Percentiles rank a stretch among this genome's conserved stretches.
Evolutionary conservation across 768 basidiomycete genomes (phyloP).

Genomic region (Suillus decipiens): DNA sequence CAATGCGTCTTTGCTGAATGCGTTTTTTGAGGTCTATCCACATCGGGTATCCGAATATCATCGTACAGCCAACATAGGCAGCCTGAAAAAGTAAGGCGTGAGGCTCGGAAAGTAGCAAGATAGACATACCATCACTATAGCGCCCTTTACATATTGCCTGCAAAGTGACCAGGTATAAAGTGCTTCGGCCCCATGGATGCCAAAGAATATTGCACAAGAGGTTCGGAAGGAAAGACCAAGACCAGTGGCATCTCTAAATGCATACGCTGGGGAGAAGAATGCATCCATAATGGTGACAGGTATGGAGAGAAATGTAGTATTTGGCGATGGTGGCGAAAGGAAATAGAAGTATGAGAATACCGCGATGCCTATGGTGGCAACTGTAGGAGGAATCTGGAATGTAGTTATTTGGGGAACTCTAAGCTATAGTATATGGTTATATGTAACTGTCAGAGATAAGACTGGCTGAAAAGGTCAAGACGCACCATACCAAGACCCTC

Average conservation of each 20-base stretch:
- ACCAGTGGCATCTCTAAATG: constrained; percentile 17
- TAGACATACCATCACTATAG: constrained; percentile 21
- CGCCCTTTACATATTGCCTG: constrained; percentile 25
- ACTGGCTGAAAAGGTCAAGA: constrained; percentile 1
- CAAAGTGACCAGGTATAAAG: constrained; percentile 35
- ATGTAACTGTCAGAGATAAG: background rate
- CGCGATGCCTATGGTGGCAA: constrained; percentile 25
- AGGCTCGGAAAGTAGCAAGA: background rate
- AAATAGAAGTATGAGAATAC: constrained; percentile 23
- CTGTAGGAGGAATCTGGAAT: constrained; percentile 50
- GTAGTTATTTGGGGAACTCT: constrained; percentile 60
- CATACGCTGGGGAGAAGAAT: constrained; percentile 24
- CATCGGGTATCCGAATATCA: constrained; percentile 56
- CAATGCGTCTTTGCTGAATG: constrained; percentile 69
- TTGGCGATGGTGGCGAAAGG: constrained; percentile 18
- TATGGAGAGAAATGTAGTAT: constrained; percentile 12
- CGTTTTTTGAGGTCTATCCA: constrained; percentile 55
- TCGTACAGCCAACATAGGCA: constrained; percentile 52
- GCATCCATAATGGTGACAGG: constrained; percentile 16
- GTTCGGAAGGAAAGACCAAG: constrained; percentile 18
- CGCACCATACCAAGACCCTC: constrained; percentile 79
- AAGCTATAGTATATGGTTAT: constrained; percentile 42
- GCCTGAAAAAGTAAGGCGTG: constrained; percentile 36
- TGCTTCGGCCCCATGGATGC: constrained; percentile 26
- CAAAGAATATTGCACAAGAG: constrained; percentile 9